phyloP scores from a whole-genome alignment of 257 asterid genomes.

The Nicotiana undulata region DNA sequence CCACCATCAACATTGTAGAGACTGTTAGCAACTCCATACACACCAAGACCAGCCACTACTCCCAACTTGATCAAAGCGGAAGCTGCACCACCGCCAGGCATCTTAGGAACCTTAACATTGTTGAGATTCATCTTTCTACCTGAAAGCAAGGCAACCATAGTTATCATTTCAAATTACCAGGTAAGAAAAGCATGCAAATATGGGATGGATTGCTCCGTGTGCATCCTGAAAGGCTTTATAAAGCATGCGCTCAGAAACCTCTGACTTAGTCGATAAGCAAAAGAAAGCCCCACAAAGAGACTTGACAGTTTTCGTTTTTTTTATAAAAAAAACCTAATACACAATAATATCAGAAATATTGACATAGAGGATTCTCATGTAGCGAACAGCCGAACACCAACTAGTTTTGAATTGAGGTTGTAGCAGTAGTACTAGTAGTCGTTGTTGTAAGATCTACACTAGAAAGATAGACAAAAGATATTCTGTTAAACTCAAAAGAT shows the following conservation, averaged over 20 bases:
- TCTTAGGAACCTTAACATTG: constrained; percentile 66
- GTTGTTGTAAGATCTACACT: background rate
- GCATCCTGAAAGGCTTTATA: background rate
- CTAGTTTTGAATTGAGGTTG: background rate
- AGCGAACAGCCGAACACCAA: background rate
- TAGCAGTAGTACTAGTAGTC: background rate
- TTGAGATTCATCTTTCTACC: constrained; percentile 52
- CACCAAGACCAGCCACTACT: constrained; percentile 52
- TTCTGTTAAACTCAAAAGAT: background rate
- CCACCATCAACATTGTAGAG: constrained; percentile 95
- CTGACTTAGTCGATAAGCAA: background rate
- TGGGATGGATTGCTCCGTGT: background rate
- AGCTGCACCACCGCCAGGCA: constrained; percentile 69
- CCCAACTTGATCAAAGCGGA: constrained; percentile 58
- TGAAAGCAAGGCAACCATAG: constrained; percentile 13
- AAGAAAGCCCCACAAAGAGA: background rate
- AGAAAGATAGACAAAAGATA: background rate
- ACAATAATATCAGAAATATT: background rate
- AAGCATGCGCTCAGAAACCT: background rate
- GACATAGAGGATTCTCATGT: background rate
- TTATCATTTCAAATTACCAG: background rate
- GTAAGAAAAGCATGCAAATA: background rate
- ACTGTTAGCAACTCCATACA: constrained; percentile 63
- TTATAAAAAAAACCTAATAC: background rate
- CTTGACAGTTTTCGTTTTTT: background rate